Evolutionary conservation across 371 early-diverging fungal species (phyloP).

Genomic region (Mucor lusitanicus): DNA sequence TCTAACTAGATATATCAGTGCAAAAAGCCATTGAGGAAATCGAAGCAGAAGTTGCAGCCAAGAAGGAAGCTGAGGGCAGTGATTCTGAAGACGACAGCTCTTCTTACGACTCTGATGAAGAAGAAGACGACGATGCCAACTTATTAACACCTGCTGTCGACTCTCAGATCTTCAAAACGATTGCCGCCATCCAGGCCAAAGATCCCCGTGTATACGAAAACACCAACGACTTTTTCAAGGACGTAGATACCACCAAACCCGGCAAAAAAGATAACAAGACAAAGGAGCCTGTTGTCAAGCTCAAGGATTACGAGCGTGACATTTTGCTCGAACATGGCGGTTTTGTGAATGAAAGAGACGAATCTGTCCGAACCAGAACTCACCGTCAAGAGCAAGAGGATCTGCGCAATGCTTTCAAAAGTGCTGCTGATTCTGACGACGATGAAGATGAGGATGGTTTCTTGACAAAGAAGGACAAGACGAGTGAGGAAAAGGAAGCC

Average conservation of each 20-base stretch:
- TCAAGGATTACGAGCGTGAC: constrained; percentile 74
- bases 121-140: constrained; percentile 89
- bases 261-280: constrained; percentile 61
- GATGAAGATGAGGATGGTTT: constrained; percentile 67
- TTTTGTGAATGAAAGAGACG: constrained; percentile 59
- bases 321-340: constrained; percentile 75
- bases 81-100: constrained; percentile 16
- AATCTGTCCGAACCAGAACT: constrained; percentile 48
- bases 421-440: constrained; percentile 40
- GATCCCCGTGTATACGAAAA: constrained; percentile 86
- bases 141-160: constrained; percentile 89
- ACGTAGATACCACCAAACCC: constrained; percentile 59
- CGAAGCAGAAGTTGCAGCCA: constrained; percentile 24
- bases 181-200: constrained; percentile 75
- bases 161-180: constrained; percentile 89
- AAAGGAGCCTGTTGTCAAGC: constrained; percentile 34
- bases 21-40: constrained; percentile 25
- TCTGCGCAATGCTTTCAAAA: constrained; percentile 75
- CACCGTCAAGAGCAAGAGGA: constrained; percentile 84
- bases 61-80: neutral
- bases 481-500: constrained; percentile 67
- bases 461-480: constrained; percentile 71
- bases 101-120: constrained; percentile 38
- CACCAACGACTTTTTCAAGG: constrained; percentile 71
- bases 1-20: constrained; percentile 7